Evolutionary conservation across 2,329 filamentous ascomycete genomes (phyloP).

Genomic region (Alternaria triticina): DNA sequence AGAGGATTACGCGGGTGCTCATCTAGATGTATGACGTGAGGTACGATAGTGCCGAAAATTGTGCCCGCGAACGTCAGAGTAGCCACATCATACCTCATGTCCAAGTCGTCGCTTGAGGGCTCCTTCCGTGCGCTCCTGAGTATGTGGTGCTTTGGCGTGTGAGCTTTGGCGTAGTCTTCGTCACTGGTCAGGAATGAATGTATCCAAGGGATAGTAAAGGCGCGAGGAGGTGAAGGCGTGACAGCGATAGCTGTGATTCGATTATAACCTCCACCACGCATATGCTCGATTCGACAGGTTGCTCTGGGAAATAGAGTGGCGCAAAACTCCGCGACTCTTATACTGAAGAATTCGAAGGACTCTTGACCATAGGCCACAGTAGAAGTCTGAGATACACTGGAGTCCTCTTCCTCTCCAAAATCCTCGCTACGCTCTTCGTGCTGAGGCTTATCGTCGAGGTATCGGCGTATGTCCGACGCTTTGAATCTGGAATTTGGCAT

Average conservation of each 20-base stretch:
- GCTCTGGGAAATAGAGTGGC: neutral
- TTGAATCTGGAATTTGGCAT: neutral
- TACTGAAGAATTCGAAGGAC: conserved; percentile 6
- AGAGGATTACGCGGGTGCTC: neutral
- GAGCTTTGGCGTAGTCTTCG: neutral
- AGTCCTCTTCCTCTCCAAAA: neutral
- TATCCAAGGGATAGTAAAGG: neutral
- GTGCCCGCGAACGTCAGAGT: neutral
- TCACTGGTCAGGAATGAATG: neutral
- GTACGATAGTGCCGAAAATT: neutral
- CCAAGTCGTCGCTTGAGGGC: neutral
- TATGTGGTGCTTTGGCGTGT: neutral
- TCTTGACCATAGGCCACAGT: neutral
- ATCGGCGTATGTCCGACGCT: neutral
- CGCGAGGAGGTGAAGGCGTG: neutral
- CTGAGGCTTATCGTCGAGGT: neutral
- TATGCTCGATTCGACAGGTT: conserved; percentile 15
- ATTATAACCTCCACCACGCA: conserved; percentile 30
- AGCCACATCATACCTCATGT: neutral
- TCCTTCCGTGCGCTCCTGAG: neutral
- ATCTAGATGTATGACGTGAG: neutral
- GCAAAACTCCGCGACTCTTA: conserved; percentile 6
- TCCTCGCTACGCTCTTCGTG: neutral
- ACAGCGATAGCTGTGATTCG: conserved; percentile 17
- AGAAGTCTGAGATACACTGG: neutral